These are phyloP conservation scores for Tephrocybe sp. DNA, from an alignment of 768 basidiomycete genomes.

Conservation along the genomic window DNA sequence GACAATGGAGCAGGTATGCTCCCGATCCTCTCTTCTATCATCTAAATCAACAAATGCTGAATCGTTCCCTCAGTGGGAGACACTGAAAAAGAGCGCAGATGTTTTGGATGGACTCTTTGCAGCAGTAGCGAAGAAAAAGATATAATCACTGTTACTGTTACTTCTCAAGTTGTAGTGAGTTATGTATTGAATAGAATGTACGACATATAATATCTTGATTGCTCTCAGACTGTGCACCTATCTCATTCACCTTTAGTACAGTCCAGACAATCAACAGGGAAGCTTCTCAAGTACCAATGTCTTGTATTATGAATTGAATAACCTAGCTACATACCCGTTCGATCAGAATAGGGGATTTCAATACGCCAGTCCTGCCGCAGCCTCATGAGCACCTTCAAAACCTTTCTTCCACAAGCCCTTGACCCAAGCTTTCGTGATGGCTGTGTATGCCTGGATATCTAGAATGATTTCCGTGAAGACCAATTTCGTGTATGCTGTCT, in stretches of 20 bases:
- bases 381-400: conserved; percentile 64
- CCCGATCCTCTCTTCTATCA: neutral
- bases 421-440: conserved; percentile 64
- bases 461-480: conserved; percentile 57
- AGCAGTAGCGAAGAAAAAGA: conserved; percentile 27
- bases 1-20: conserved; percentile 59
- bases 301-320: too few relatives aligned
- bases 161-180: too few relatives aligned
- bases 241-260: too few relatives aligned
- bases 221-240: too few relatives aligned
- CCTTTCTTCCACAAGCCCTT: conserved; percentile 59
- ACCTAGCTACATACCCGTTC: too few relatives aligned
- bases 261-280: too few relatives aligned
- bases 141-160: too few relatives aligned
- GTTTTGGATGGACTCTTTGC: conserved; percentile 56
- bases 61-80: conserved; percentile 48
- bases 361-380: conserved; percentile 65
- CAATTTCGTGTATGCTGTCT: conserved; percentile 50
- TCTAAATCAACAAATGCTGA: neutral
- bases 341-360: neutral
- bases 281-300: too few relatives aligned
- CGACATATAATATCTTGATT: neutral
- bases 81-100: conserved; percentile 41
- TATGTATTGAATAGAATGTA: conserved; percentile 5
- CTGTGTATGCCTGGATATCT: conserved; percentile 58